Conservation (phyloP, 192 early-diverging fungal species). For the Allomyces arbusculus region DNA sequence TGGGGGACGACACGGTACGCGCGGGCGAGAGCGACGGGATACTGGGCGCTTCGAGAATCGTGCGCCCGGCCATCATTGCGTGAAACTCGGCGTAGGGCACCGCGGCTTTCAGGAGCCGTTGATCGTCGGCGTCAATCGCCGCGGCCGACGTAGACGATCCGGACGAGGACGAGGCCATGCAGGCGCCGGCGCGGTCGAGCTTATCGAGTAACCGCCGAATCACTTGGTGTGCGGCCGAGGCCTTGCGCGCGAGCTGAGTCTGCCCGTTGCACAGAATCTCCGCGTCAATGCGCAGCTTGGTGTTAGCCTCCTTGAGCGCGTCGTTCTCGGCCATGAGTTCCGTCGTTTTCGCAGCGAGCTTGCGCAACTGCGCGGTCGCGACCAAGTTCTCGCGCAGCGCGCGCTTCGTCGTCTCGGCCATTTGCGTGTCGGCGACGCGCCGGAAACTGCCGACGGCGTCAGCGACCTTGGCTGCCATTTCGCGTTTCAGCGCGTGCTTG, state of each 20-base stretch:
- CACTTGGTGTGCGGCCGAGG: neutral
- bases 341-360: conserved; percentile 26
- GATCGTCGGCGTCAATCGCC: neutral
- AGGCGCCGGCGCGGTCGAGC: neutral
- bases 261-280: neutral
- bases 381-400: conserved; percentile 41
- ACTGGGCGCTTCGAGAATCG: neutral
- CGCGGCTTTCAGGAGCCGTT: neutral
- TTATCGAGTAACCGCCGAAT: neutral
- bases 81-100: neutral
- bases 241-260: neutral
- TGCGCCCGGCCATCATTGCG: neutral
- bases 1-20: neutral
- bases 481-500: conserved; percentile 32
- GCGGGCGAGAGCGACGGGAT: too few relatives aligned
- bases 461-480: conserved; percentile 40
- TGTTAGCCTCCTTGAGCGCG: conserved; percentile 7
- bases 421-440: conserved; percentile 38
- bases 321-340: conserved; percentile 33
- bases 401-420: conserved; percentile 42
- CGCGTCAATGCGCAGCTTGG: neutral
- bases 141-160: too few relatives aligned
- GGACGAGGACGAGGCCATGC: too few relatives aligned
- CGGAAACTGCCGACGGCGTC: conserved; percentile 34
- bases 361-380: conserved; percentile 33